Conservation (phyloP, 2,329 filamentous ascomycete genomes). For the Claviceps pazoutovae region DNA sequence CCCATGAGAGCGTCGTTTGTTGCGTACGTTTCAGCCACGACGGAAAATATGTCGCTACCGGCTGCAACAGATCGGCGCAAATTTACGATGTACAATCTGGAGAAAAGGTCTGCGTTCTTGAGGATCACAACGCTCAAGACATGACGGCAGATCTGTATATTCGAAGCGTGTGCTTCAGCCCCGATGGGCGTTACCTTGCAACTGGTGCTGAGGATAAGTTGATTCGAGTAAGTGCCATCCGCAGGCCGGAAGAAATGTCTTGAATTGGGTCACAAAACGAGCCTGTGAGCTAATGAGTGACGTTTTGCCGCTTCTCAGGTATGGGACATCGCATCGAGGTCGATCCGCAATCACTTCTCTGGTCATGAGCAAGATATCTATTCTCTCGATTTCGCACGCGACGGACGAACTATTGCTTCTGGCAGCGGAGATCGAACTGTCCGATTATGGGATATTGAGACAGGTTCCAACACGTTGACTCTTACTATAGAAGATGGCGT, state of each 20-base stretch:
- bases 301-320: conserved; percentile 40
- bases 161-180: conserved; percentile 95
- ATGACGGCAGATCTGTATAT: conserved; percentile 91
- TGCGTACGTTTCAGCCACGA: conserved; percentile 95
- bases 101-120: conserved; percentile 75
- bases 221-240: conserved; percentile 58
- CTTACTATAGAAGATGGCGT: conserved; percentile 93
- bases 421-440: conserved; percentile 91
- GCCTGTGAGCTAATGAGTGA: conserved; percentile 7
- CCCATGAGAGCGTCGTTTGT: conserved; percentile 93
- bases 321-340: conserved; percentile 78
- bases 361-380: conserved; percentile 99
- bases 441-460: conserved; percentile 89
- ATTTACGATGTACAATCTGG: conserved; percentile 90
- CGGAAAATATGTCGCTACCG: conserved; percentile 89
- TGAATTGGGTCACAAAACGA: too few species aligned
- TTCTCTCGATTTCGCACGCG: conserved; percentile 85
- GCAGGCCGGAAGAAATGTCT: neutral
- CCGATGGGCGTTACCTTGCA: conserved; percentile 83
- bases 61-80: conserved; percentile 97
- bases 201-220: conserved; percentile 97
- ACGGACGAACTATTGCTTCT: conserved; percentile 87
- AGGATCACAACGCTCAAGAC: conserved; percentile 69
- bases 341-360: conserved; percentile 84
- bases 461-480: conserved; percentile 66